phyloP scores from a whole-genome alignment of 225 moss, liverwort and hornwort species.

The Straminergon stramineum region DNA sequence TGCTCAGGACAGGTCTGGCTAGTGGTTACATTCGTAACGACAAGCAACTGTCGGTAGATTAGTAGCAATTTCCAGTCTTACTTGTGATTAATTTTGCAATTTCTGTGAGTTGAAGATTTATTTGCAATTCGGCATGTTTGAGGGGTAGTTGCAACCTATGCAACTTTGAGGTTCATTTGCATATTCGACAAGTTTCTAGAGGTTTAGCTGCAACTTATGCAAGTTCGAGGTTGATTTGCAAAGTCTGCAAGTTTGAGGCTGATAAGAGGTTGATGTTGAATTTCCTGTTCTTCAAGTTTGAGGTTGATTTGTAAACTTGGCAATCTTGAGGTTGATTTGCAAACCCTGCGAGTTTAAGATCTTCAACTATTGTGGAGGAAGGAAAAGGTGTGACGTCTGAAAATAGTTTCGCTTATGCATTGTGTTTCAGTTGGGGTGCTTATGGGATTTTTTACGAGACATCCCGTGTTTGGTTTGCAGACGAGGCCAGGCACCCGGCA shows the following conservation, averaged over 20 bases:
- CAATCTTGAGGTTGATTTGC: neutral
- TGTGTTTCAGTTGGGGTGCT: neutral
- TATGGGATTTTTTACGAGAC: neutral
- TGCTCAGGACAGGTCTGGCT: neutral
- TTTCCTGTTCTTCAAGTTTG: neutral
- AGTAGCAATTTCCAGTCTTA: neutral
- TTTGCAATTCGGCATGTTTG: neutral
- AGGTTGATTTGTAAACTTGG: neutral
- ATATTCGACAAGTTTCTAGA: neutral
- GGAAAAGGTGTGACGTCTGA: neutral
- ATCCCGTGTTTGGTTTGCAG: conserved; percentile 7
- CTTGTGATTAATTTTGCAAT: too few relatives aligned
- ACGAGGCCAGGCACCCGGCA: conserved; percentile 71
- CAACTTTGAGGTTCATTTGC: neutral
- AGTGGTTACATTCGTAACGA: too few relatives aligned
- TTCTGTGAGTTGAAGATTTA: neutral
- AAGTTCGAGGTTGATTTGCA: neutral
- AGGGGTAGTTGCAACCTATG: neutral
- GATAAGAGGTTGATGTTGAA: neutral
- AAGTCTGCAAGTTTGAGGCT: neutral
- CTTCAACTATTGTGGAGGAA: neutral
- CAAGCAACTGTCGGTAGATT: neutral
- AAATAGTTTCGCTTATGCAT: neutral
- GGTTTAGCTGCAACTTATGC: neutral
- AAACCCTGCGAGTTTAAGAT: neutral